These are phyloP conservation scores for Haplosporangium gracile DNA, from an alignment of 192 early-diverging fungal genomes.

Conservation along the genomic window DNA sequence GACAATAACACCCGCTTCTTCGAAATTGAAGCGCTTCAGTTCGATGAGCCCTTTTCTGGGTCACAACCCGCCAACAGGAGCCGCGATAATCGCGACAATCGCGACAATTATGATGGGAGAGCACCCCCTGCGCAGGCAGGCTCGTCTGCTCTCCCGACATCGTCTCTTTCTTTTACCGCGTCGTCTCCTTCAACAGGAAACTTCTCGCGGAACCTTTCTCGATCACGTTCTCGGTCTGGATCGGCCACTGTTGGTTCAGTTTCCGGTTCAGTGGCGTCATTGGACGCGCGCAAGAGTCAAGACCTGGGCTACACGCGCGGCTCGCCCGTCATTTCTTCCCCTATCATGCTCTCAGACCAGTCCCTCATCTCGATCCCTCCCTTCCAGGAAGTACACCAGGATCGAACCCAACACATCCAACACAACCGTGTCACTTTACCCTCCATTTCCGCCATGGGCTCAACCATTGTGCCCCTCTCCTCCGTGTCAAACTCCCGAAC, in stretches of 20 bases:
- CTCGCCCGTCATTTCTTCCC: slow-evolving; percentile 28
- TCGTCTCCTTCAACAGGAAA: neutral
- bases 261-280: slow-evolving; percentile 8
- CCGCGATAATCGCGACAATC: slow-evolving; percentile 41
- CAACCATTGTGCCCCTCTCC: slow-evolving; percentile 20
- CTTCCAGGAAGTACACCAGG: slow-evolving; percentile 35
- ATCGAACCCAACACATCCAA: slow-evolving; percentile 13
- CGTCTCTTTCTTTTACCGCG: neutral
- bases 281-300: neutral
- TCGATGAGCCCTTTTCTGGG: slow-evolving; percentile 17
- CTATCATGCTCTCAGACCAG: slow-evolving; percentile 42
- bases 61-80: slow-evolving; percentile 9
- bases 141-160: neutral
- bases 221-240: slow-evolving; percentile 38
- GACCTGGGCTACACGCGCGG: slow-evolving; percentile 24
- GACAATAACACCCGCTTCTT: slow-evolving; percentile 52
- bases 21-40: slow-evolving; percentile 47
- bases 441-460: slow-evolving; percentile 31
- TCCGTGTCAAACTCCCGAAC: slow-evolving; percentile 4
- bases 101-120: neutral
- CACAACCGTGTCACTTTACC: slow-evolving; percentile 22
- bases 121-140: neutral
- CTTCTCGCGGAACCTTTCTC: slow-evolving; percentile 12
- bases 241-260: slow-evolving; percentile 35
- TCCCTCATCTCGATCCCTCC: slow-evolving; percentile 52